These are phyloP conservation scores for Cordyceps cicadae DNA, from an alignment of 2,329 filamentous ascomycete species.

Conservation along the genomic window DNA sequence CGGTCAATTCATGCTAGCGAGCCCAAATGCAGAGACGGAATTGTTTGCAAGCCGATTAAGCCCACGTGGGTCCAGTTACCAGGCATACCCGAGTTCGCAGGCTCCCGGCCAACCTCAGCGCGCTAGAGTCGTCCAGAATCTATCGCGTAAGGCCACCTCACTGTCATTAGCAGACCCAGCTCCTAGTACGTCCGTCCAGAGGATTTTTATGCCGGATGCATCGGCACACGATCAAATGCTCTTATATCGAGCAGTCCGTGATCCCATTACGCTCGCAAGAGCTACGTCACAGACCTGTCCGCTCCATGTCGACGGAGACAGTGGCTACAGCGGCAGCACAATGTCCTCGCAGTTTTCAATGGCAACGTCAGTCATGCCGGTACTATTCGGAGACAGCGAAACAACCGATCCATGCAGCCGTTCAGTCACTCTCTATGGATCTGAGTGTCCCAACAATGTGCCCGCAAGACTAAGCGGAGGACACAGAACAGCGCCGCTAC, in stretches of 20 bases:
- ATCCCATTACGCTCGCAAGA: background rate
- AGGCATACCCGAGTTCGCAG: too few species aligned
- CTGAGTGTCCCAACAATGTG: background rate
- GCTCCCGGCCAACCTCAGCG: too few species aligned
- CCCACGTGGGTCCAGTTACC: too few species aligned
- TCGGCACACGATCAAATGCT: background rate
- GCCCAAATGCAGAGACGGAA: background rate
- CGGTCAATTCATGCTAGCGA: background rate
- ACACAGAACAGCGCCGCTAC: background rate
- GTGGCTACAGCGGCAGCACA: background rate
- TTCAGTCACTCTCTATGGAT: background rate
- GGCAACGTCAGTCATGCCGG: background rate
- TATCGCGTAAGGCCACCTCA: too few species aligned
- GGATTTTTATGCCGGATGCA: background rate
- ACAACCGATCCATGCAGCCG: background rate
- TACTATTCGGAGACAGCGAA: constrained; percentile 1
- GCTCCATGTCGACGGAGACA: background rate
- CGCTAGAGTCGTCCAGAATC: too few species aligned
- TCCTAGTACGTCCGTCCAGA: background rate
- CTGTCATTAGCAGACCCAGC: too few species aligned
- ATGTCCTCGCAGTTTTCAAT: background rate
- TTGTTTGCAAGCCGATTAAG: too few species aligned
- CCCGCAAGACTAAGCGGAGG: background rate
- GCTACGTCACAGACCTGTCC: background rate
- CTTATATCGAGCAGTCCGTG: background rate